Conservation (phyloP, 139 green algal species). For the Chlamydomonas sp. region DNA sequence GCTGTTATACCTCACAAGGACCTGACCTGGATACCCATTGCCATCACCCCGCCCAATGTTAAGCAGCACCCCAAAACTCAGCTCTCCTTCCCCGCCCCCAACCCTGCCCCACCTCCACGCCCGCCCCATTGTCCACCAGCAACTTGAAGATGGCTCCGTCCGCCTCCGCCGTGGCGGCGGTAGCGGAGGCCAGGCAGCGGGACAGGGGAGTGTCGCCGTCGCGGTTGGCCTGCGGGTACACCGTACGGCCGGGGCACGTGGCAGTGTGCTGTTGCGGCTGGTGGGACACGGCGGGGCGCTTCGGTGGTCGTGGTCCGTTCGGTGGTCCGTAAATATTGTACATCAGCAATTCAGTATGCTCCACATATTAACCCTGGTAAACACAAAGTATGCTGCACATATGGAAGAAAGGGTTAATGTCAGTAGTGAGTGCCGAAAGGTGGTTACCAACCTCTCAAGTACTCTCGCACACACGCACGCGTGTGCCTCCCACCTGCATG, state of each 20-base stretch:
- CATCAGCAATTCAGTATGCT: background rate
- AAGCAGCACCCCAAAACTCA: too few relatives aligned
- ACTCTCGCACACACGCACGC: background rate
- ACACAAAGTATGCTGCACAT: background rate
- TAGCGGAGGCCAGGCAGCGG: slow-evolving; percentile 26
- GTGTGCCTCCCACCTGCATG: background rate
- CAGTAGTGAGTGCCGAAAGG: too few relatives aligned
- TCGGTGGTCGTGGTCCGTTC: too few relatives aligned
- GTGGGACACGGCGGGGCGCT: background rate
- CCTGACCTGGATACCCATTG: too few relatives aligned
- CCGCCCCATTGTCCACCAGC: slow-evolving; percentile 29
- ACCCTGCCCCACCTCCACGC: background rate
- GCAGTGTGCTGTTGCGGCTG: background rate
- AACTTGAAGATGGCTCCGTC: slow-evolving; percentile 40
- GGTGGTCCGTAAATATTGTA: background rate
- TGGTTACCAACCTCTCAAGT: background rate
- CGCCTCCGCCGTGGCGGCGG: slow-evolving; percentile 6
- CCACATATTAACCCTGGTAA: background rate
- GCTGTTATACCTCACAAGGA: too few relatives aligned
- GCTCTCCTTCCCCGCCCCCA: background rate
- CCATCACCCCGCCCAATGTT: too few relatives aligned
- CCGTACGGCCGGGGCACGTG: background rate
- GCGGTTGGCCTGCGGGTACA: background rate
- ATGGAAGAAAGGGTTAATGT: too few relatives aligned
- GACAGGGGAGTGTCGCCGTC: background rate